Evolutionary conservation across 1,284 basidiomycete genomes (phyloP), one percentile per base, ranked within the genome.

Genomic region (Austropuccinia psidii): DNA sequence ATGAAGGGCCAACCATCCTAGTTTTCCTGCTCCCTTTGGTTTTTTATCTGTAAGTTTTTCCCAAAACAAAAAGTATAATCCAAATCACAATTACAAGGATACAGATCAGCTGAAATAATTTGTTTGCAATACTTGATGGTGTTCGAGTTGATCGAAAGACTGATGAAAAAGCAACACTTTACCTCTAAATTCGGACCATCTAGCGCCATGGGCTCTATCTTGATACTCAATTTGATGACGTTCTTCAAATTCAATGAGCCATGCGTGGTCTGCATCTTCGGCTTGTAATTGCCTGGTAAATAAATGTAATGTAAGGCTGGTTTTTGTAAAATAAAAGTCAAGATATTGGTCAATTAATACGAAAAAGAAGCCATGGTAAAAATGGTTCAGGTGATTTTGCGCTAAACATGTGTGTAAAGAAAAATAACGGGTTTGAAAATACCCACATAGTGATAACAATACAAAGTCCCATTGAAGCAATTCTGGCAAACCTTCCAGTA

Each of bases 261-360:
- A 75, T 29, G 52, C 24, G 52, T 72, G 69, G 47, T 75, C 75
- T 1, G 75, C 75, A 37, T 73, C 75, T 47, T 64, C 58, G 17
- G 74, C 74, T 75, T 75, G 74, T n/a, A 75, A 61, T 41, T 75
- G 75, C 41, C 75, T 72, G 33, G 75, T 75, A 37, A 75, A 74
- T 41, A 75, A 60, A 58, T 75, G 75, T 47, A 74, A 31, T 13
- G 69, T 67, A 29, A 75, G 37, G n/a, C 61, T 64, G 61, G 5
- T 35, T 21, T 35, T 15, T 35, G 33, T 15, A 9, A 35, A 33
- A 29, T 35, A 41, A 65, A 50, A 35, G 13, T 29, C 13, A 27
- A 15, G 33, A 55, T 55, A 55, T 43, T 5, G 21, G 19, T 33
- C 17, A 52, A 50, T 35, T 49, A n/a, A 11, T 29, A 45, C 24